phyloP scores from a whole-genome alignment of 2,329 filamentous ascomycete species.

The Colletotrichum siamense region DNA sequence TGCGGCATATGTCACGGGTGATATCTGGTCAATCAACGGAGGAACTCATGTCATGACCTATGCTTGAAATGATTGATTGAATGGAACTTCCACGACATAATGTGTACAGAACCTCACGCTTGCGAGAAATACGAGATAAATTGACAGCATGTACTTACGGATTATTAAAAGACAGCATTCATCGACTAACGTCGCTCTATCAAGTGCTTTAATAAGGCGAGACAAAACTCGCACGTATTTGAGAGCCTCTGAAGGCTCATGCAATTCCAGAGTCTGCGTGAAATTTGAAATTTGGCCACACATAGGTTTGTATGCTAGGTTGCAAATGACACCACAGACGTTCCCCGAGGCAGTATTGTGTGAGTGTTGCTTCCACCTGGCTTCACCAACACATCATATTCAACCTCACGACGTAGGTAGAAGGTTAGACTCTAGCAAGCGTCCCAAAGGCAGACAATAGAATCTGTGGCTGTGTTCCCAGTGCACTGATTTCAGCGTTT shows the following conservation, averaged over 20 bases:
- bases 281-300: neutral
- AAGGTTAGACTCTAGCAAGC: neutral
- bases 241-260: neutral
- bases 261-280: neutral
- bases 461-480: neutral
- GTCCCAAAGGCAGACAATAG: neutral
- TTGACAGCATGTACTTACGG: neutral
- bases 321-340: neutral
- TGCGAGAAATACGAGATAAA: neutral
- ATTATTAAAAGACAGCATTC: neutral
- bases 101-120: neutral
- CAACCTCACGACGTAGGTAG: neutral
- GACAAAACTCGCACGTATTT: neutral
- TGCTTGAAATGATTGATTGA: neutral
- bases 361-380: neutral
- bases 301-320: neutral
- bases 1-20: neutral
- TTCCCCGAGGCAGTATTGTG: neutral
- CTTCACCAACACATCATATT: neutral
- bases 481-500: neutral
- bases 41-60: neutral
- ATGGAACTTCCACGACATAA: neutral
- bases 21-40: slow-evolving; percentile 4
- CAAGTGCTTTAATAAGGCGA: neutral
- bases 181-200: neutral